phyloP scores from a whole-genome alignment of 2,329 filamentous ascomycete genomes.

The Pseudogymnoascus sp. region DNA sequence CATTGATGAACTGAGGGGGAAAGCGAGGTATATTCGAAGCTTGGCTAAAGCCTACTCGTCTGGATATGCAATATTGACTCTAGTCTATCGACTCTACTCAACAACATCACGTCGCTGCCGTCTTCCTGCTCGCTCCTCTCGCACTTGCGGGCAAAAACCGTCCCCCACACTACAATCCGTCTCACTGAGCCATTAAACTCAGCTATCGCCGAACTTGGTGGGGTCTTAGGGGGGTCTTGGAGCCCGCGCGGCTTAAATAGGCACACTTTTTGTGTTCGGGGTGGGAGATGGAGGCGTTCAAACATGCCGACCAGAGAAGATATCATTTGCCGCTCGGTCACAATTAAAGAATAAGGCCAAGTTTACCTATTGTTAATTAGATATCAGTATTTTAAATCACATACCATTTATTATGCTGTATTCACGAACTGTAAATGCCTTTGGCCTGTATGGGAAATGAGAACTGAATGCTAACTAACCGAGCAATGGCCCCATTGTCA shows the following conservation, averaged over 20 bases:
- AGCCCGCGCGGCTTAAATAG: background rate
- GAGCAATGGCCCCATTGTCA: background rate
- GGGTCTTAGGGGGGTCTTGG: background rate
- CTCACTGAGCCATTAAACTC: background rate
- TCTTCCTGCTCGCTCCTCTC: background rate
- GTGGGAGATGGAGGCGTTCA: background rate
- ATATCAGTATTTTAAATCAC: background rate
- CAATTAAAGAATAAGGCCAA: background rate
- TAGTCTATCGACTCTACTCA: background rate
- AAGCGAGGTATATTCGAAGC: background rate
- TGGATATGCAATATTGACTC: too few species aligned
- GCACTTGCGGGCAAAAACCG: background rate
- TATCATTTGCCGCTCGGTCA: background rate
- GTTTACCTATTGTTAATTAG: background rate
- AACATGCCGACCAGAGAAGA: background rate
- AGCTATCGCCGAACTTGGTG: background rate
- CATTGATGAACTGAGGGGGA: background rate
- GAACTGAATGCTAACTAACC: background rate
- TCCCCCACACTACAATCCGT: background rate
- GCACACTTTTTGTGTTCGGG: background rate
- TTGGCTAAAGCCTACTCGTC: too few species aligned
- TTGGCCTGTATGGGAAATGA: background rate
- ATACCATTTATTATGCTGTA: background rate
- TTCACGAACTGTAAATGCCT: background rate
- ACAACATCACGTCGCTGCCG: background rate